These are phyloP conservation scores for Yarrowia hollandica DNA, from an alignment of 805 yeast species.

Conservation along the genomic window DNA sequence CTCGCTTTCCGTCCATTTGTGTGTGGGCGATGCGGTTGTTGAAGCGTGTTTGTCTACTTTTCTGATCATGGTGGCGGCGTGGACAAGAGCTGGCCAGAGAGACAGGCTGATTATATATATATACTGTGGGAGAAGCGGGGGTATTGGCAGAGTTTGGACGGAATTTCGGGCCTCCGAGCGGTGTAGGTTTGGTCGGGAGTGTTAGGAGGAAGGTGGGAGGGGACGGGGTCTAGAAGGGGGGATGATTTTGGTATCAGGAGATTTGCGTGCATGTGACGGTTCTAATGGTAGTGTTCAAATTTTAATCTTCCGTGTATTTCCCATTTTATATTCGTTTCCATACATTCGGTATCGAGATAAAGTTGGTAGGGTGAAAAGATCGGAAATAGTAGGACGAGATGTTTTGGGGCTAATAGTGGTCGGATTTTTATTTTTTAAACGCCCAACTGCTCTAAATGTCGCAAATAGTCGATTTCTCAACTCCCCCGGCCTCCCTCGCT, in stretches of 20 bases:
- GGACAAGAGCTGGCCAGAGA: too few species aligned
- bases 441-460: background rate
- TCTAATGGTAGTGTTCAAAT: background rate
- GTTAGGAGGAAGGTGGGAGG: background rate
- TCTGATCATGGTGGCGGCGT: background rate
- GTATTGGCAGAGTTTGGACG: too few species aligned
- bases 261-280: background rate
- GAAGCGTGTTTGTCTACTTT: background rate
- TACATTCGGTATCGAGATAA: too few species aligned
- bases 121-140: background rate
- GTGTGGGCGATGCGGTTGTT: background rate
- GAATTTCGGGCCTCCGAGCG: background rate
- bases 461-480: too few species aligned
- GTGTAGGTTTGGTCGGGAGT: background rate
- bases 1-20: conserved; percentile 2
- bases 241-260: too few species aligned
- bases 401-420: background rate
- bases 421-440: too few species aligned
- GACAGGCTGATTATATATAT: background rate
- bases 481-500: too few species aligned
- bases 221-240: too few species aligned
- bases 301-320: too few species aligned
- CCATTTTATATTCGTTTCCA: too few species aligned
- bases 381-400: background rate
- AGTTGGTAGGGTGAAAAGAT: background rate